These are phyloP conservation scores for Prunus padus DNA, from an alignment of 306 rosid species.

Conservation along the genomic window DNA sequence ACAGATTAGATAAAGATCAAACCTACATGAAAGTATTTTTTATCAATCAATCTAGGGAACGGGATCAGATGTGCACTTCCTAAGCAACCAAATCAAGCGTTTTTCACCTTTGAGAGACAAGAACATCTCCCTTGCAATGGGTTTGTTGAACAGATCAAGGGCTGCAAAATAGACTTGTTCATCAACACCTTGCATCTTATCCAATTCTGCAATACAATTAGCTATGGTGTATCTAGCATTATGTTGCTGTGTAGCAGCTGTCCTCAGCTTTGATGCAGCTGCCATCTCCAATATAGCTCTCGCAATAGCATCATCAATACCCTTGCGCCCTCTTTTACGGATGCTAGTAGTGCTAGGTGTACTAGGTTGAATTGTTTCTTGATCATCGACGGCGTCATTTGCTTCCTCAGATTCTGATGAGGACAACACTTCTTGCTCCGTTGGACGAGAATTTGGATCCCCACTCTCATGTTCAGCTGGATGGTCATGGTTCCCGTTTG, in stretches of 20 bases:
- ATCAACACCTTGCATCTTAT: slow-evolving; percentile 58
- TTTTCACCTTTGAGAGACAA: slow-evolving; percentile 61
- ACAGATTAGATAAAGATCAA: background rate
- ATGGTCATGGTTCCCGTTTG: slow-evolving; percentile 48
- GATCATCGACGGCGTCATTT: slow-evolving; percentile 39
- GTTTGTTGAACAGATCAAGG: slow-evolving; percentile 62
- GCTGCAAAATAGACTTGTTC: slow-evolving; percentile 63
- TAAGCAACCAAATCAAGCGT: slow-evolving; percentile 63
- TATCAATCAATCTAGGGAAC: slow-evolving; percentile 17
- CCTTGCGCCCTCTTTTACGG: slow-evolving; percentile 69
- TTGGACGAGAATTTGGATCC: slow-evolving; percentile 25
- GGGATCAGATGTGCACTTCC: slow-evolving; percentile 44
- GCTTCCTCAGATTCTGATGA: slow-evolving; percentile 56
- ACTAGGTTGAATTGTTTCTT: slow-evolving; percentile 39
- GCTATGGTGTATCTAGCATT: slow-evolving; percentile 50
- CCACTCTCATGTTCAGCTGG: slow-evolving; percentile 39
- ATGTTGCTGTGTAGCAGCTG: slow-evolving; percentile 53
- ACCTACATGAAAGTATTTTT: background rate
- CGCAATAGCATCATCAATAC: slow-evolving; percentile 62
- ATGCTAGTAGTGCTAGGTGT: slow-evolving; percentile 33
- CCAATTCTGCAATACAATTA: slow-evolving; percentile 65
- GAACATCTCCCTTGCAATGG: slow-evolving; percentile 64
- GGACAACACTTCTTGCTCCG: slow-evolving; percentile 43
- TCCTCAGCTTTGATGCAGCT: slow-evolving; percentile 64
- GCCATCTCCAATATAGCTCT: slow-evolving; percentile 80